Base-by-base conservation (phyloP, 2,329 filamentous ascomycete species). In the Aspergillus sergii region DNA sequence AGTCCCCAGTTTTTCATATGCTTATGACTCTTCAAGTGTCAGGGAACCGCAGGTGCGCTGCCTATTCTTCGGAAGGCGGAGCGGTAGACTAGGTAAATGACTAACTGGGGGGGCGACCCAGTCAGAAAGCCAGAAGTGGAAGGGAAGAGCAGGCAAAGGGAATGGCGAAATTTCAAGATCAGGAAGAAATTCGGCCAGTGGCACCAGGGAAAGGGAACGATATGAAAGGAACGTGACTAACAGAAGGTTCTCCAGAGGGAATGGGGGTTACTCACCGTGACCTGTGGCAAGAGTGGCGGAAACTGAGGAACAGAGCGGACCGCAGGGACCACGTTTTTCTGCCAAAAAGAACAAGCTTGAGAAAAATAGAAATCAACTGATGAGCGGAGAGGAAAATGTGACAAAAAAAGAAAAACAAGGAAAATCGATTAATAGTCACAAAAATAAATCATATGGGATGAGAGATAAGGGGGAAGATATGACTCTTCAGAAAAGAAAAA, bases 251-350 rank as follows among this genome's bases (percentile, higher is more conserved):
- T 19, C 19, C 11, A 10, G 39, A 41, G 39, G 8, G 19, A 41
- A 41, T 26, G 26, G 16, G 48, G 48, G 48, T 51, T 51, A 51
- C 48, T 51, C 48, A 51, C 48, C 26, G 46, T 46, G 62, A 50
- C 30, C 59, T 60, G 66, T 68, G 66, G 66, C 65, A 50, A 67
- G 63, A 67, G 66, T 68, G 66, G 66, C 66, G 66, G 65, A 56
- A 65, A 48, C 26, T 14, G 48, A 51, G 48, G 28, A 55, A 58
- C 53, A 63, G 64, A 61, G 62, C 65, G 66, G 64, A 51, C 63
- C 51, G 67, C 67, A 68, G 67, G 67, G 66, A 67, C 67, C 67
- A 68, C 61, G 39, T 55, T 61, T 64, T 57, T 61, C 50, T 57
- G 56, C 48, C 46, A 61, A 51, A 60, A 23, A 26, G 34, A 21